Percentiles rank a stretch among this genome's conserved stretches.
phyloP scores from a whole-genome alignment of 192 early-diverging fungal genomes.

The Physocladia obscura region DNA sequence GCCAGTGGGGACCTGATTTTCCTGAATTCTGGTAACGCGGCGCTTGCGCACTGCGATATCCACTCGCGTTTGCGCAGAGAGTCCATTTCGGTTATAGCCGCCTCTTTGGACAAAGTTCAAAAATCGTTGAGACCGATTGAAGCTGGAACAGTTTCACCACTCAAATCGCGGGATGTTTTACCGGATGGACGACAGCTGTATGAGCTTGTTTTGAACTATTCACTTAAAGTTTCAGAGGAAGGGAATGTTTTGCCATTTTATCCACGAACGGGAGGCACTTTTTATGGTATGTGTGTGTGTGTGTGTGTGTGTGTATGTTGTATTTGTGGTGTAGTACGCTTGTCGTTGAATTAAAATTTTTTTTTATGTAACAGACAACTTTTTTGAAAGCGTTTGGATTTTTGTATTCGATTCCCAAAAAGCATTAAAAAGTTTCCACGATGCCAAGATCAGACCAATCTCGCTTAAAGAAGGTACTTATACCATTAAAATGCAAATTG shows the following conservation, averaged over 20 bases:
- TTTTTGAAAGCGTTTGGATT: constrained; percentile 23
- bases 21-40: constrained; percentile 46
- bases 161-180: constrained; percentile 75
- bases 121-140: constrained; percentile 67
- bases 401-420: constrained; percentile 79
- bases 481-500: constrained; percentile 75
- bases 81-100: constrained; percentile 49
- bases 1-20: constrained; percentile 32
- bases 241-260: constrained; percentile 58
- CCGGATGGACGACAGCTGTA: constrained; percentile 68
- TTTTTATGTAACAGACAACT: constrained; percentile 33
- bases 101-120: constrained; percentile 59
- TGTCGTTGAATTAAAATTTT: neutral
- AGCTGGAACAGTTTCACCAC: constrained; percentile 55
- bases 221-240: constrained; percentile 56
- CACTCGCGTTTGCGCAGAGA: constrained; percentile 70
- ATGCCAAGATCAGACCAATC: constrained; percentile 70
- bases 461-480: constrained; percentile 82
- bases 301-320: neutral
- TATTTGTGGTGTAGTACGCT: no score
- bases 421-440: constrained; percentile 53
- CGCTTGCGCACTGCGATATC: constrained; percentile 73
- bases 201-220: constrained; percentile 75
- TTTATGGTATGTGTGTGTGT: constrained; percentile 65
- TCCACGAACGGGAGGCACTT: constrained; percentile 57